A percentile compares a stretch with the other conserved stretches of the same genome.
Evolutionary conservation across 352 stramenopile species (phyloP).

Genomic region (Elongisporangium anandrum): DNA sequence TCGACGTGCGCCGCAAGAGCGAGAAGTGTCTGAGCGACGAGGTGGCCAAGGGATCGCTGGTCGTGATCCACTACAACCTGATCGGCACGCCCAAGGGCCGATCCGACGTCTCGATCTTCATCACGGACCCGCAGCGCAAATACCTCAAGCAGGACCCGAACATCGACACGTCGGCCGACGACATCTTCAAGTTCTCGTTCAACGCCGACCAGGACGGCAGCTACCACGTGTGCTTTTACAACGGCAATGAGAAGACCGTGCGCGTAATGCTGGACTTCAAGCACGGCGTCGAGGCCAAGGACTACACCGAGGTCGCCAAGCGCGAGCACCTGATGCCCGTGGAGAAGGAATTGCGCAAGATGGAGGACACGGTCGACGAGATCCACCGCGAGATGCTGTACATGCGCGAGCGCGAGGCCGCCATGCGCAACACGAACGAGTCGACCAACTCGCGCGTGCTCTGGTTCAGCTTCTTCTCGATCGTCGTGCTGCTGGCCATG

Average conservation of each 20-base stretch:
- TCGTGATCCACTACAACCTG: conserved; percentile 84
- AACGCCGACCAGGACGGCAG: conserved; percentile 58
- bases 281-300: conserved; percentile 84
- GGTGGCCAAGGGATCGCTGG: conserved; percentile 66
- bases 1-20: conserved; percentile 56
- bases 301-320: conserved; percentile 88
- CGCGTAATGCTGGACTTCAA: conserved; percentile 87
- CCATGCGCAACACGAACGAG: conserved; percentile 88
- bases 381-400: conserved; percentile 90
- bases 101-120: conserved; percentile 61
- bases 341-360: conserved; percentile 86
- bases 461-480: conserved; percentile 90
- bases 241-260: conserved; percentile 65
- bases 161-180: conserved; percentile 76
- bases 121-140: conserved; percentile 72
- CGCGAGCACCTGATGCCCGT: conserved; percentile 87
- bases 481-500: conserved; percentile 80
- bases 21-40: conserved; percentile 87
- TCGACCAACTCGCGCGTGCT: conserved; percentile 86
- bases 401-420: conserved; percentile 82
- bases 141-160: conserved; percentile 83
- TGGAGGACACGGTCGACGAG: conserved; percentile 87
- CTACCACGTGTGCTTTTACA: conserved; percentile 82
- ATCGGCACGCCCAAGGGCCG: conserved; percentile 58
- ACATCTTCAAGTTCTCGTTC: conserved; percentile 85